Base-by-base conservation (phyloP, 768 basidiomycete genomes). In the Trametes meyenii region DNA sequence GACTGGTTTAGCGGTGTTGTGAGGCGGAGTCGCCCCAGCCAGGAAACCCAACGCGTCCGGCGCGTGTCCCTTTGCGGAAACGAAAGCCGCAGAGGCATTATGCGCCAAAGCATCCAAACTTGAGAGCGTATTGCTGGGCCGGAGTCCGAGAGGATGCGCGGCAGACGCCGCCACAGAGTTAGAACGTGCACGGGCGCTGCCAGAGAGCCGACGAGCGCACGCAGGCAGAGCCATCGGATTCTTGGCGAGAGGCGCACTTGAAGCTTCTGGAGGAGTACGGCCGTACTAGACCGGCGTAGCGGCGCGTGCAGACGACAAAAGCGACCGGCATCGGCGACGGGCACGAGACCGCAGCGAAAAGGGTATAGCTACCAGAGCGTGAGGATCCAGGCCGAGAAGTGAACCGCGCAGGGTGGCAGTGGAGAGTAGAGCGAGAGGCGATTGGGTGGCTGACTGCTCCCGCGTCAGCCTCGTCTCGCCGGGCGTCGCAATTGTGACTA, bases 171-270 rank as follows among this genome's bases (percentile, higher is more conserved):
- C 35, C 46, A 54, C 29, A 2, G 60, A 60, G 3, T 48, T 23
- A 19, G 46, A 52, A 43, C 60, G 60, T 21, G 59, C 36, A 13
- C 44, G 52, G 44, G 49, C 45, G 38, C 38, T 38, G 11, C 52
- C 60, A 48, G 60, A 60, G 38, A 60, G 46, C 19, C 60, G 52
- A 16, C 60, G 52, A 54, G 60, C 54, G 48, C 52, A 49, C 24
- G 52, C 46, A 33, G 52, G 49, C 24, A 60, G 33, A 4, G 51
- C 36, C 52, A 54, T 39, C n/a, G 36, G 29, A 23, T 53, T 49
- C 55, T 14, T 16, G 6, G 12, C 23, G 12, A 36, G 55, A 38
- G 19, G 24, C 8, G 21, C 33, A 10, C 42, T n/a, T n/a, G 2
- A 16, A 26, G 44, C 11, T 56, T 56, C 55, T 46, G 48, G 55